Conservation (phyloP, 2,329 filamentous ascomycete species). For the Exophiala sp. region DNA sequence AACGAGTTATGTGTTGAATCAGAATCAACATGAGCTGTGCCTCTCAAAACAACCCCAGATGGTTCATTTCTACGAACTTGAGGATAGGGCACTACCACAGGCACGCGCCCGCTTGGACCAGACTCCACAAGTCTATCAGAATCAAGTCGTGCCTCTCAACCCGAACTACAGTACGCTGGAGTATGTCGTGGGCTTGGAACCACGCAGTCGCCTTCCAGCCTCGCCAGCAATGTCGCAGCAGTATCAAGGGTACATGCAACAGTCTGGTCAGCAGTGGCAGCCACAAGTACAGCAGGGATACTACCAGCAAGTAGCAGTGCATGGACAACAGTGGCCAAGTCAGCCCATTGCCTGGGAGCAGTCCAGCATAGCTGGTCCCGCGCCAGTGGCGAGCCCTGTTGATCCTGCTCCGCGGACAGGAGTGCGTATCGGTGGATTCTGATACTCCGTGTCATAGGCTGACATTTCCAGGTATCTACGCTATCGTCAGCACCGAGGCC, state of each 20-base stretch:
- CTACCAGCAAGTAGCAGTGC: neutral
- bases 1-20: neutral
- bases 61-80: constrained; percentile 8
- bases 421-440: neutral
- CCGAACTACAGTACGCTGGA: constrained; percentile 20
- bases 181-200: constrained; percentile 11
- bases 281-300: constrained; percentile 6
- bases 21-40: neutral
- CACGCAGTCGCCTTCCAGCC: constrained; percentile 9
- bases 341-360: constrained; percentile 5
- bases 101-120: neutral
- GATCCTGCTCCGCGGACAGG: constrained; percentile 1
- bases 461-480: constrained; percentile 6
- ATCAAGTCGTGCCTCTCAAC: constrained; percentile 12
- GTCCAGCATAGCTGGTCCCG: neutral
- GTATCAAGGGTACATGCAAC: constrained; percentile 2
- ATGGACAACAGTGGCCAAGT: neutral
- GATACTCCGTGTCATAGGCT: neutral
- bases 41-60: neutral
- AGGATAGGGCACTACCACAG: neutral
- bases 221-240: neutral
- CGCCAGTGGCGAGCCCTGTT: neutral
- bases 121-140: neutral
- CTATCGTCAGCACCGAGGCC: constrained; percentile 10
- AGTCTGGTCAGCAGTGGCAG: constrained; percentile 2